Evolutionary conservation across 495 filamentous ascomycete genomes (phyloP).

Genomic region (Aspergillus saccharolyticus): DNA sequence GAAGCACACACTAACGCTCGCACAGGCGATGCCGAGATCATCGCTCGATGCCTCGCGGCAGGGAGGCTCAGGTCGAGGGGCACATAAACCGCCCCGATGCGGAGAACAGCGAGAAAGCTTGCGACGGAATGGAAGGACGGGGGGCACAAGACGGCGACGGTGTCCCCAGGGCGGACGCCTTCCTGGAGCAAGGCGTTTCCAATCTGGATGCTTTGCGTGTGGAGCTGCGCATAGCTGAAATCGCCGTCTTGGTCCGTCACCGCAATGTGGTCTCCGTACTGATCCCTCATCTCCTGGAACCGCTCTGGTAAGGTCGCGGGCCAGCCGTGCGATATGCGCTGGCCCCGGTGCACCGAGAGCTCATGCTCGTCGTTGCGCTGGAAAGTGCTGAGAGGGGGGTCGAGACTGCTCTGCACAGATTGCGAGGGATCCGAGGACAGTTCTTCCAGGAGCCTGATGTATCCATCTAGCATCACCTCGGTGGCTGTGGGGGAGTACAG

Average conservation of each 20-base stretch:
- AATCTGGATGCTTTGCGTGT: too few relatives aligned
- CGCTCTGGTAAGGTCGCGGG: slow-evolving; percentile 2
- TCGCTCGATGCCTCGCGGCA: neutral
- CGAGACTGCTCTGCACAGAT: neutral
- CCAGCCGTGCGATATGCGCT: slow-evolving; percentile 18
- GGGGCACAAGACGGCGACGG: neutral
- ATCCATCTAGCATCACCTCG: neutral
- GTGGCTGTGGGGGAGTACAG: neutral
- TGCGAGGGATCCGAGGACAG: neutral
- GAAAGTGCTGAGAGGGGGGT: too few relatives aligned
- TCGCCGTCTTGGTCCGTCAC: too few relatives aligned
- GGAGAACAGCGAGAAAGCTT: slow-evolving; percentile 45
- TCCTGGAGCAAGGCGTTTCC: too few relatives aligned
- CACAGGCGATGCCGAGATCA: neutral
- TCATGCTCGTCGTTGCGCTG: neutral
- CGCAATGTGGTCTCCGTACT: too few relatives aligned
- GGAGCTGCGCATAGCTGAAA: too few relatives aligned
- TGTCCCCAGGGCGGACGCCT: neutral
- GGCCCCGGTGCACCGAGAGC: neutral
- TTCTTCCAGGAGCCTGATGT: neutral
- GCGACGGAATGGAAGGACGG: neutral
- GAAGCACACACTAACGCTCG: neutral
- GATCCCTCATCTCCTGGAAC: too few relatives aligned
- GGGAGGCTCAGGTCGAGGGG: slow-evolving; percentile 40
- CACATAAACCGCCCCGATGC: slow-evolving; percentile 45